These are phyloP conservation scores for Suillus variegatus DNA, from an alignment of 768 basidiomycete species.

Conservation along the genomic window DNA sequence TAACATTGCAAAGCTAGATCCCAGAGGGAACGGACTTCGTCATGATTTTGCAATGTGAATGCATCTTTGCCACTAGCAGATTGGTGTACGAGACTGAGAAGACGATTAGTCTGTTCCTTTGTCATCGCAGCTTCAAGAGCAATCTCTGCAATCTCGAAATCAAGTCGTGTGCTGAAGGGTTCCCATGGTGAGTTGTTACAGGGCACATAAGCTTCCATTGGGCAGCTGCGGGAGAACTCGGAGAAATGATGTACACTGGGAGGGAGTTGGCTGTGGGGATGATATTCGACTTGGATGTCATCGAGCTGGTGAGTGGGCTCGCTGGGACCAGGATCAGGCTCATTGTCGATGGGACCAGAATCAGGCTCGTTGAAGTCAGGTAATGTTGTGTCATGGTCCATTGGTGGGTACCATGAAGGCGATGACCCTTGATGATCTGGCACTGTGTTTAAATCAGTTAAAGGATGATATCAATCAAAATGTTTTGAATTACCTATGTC, in stretches of 20 bases:
- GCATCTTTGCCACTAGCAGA: too few relatives aligned
- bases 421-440: background rate
- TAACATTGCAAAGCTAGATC: too few relatives aligned
- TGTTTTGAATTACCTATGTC: too few relatives aligned
- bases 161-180: too few relatives aligned
- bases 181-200: constrained; percentile 11
- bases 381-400: background rate
- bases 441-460: background rate
- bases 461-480: too few relatives aligned
- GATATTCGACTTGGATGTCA: constrained; percentile 26
- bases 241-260: constrained; percentile 17
- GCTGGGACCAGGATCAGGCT: background rate
- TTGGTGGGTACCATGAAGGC: background rate
- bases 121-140: too few relatives aligned
- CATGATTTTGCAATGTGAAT: too few relatives aligned
- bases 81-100: too few relatives aligned
- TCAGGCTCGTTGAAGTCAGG: background rate
- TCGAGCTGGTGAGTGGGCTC: constrained; percentile 6
- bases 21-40: too few relatives aligned
- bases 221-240: constrained; percentile 12
- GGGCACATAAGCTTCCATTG: background rate
- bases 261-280: constrained; percentile 18
- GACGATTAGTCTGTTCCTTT: too few relatives aligned
- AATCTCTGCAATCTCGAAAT: too few relatives aligned
- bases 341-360: background rate